These are phyloP conservation scores for Chaetomium cochliodes DNA, from an alignment of 495 filamentous ascomycete species.

Conservation along the genomic window DNA sequence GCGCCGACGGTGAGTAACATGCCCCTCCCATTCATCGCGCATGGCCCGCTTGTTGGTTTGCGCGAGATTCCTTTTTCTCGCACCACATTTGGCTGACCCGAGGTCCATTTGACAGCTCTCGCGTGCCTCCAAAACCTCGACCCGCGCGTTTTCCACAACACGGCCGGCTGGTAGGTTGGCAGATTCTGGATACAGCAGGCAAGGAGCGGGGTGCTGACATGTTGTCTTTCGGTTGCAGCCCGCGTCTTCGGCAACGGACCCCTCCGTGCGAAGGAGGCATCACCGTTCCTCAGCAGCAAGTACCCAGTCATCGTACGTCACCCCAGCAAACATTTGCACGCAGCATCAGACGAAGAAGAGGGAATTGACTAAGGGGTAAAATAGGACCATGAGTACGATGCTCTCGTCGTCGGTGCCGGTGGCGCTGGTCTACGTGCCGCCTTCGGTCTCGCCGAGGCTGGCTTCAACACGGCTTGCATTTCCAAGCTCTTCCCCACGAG, in stretches of 20 bases:
- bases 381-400: constrained; percentile 65
- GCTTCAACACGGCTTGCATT: constrained; percentile 97
- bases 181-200: not conserved
- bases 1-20: constrained; percentile 46
- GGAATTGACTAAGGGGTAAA: constrained; percentile 27
- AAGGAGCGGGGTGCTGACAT: constrained; percentile 12
- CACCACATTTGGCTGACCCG: constrained; percentile 22
- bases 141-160: constrained; percentile 81
- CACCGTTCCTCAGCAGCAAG: constrained; percentile 75
- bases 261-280: constrained; percentile 87
- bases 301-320: constrained; percentile 87
- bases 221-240: constrained; percentile 32
- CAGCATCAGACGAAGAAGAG: constrained; percentile 13
- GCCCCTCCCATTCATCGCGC: constrained; percentile 1
- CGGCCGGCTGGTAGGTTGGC: constrained; percentile 66
- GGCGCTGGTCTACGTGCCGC: constrained; percentile 92
- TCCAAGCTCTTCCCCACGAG: constrained; percentile 96
- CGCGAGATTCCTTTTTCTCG: constrained; percentile 10
- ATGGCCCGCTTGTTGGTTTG: not conserved
- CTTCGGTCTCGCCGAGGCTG: constrained; percentile 94
- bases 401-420: constrained; percentile 91
- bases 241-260: constrained; percentile 80
- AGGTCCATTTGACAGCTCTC: constrained; percentile 44
- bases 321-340: not conserved
- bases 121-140: constrained; percentile 49